Conservation (phyloP, 2,329 filamentous ascomycete genomes). For the Arthrobotrys entomopaga region DNA sequence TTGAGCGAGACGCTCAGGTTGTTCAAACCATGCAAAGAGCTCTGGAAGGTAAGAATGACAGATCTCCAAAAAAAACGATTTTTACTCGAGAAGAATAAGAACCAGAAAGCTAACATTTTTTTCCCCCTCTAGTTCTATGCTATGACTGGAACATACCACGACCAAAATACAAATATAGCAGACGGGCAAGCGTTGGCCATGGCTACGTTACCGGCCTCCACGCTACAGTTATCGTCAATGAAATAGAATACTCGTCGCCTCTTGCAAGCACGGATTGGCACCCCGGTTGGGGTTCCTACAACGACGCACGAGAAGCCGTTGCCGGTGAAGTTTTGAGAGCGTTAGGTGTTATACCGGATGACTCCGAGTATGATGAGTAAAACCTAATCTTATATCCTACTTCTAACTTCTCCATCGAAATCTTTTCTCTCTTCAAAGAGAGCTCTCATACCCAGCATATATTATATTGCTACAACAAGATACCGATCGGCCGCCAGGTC, state of each 20-base stretch:
- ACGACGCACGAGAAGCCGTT: slow-evolving; percentile 52
- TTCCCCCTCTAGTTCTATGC: slow-evolving; percentile 33
- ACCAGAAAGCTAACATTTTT: slow-evolving; percentile 15
- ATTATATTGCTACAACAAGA: not conserved
- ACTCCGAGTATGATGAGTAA: slow-evolving; percentile 50
- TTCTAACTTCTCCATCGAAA: not conserved
- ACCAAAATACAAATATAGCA: slow-evolving; percentile 51
- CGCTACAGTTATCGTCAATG: slow-evolving; percentile 51
- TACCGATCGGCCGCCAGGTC: slow-evolving; percentile 17
- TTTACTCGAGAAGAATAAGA: not conserved
- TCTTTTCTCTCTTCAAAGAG: slow-evolving; percentile 6
- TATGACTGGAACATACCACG: slow-evolving; percentile 44
- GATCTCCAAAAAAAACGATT: slow-evolving; percentile 2
- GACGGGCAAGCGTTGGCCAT: slow-evolving; percentile 31
- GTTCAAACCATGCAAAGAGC: slow-evolving; percentile 51
- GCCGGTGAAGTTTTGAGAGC: slow-evolving; percentile 48
- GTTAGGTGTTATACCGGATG: slow-evolving; percentile 48
- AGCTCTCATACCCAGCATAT: not conserved
- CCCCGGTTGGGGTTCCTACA: slow-evolving; percentile 52
- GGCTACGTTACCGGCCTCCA: slow-evolving; percentile 49
- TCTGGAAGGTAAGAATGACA: slow-evolving; percentile 43
- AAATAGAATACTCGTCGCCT: slow-evolving; percentile 52
- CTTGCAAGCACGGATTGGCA: slow-evolving; percentile 51
- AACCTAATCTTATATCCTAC: not conserved
- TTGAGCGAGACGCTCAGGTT: slow-evolving; percentile 49